A percentile compares a stretch with the other conserved stretches of the same genome.
Conservation (phyloP, 2,329 filamentous ascomycete species). For the Fusarium domesticum region DNA sequence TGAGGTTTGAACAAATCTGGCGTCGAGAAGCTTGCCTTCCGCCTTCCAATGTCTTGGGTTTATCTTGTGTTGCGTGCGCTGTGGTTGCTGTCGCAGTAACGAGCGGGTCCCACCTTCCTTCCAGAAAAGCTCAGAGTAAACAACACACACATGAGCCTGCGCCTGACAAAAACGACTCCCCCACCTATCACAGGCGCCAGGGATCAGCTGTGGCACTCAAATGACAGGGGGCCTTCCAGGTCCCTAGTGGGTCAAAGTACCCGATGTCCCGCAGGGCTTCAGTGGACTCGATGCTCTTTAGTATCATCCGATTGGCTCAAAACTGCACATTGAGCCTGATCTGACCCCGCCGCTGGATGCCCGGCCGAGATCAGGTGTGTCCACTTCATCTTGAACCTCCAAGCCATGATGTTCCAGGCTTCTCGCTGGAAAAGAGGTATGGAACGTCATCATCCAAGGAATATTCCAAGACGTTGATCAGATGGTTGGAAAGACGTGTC, state of each 20-base stretch:
- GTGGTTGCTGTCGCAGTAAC: constrained; percentile 24
- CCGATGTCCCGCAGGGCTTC: too few relatives aligned
- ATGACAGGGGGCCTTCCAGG: constrained; percentile 15
- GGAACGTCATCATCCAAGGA: too few relatives aligned
- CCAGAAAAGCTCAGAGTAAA: constrained; percentile 23
- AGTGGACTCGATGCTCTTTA: too few relatives aligned
- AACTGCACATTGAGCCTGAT: too few relatives aligned
- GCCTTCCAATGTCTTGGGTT: neutral
- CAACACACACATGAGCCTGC: constrained; percentile 18
- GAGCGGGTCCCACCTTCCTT: constrained; percentile 17
- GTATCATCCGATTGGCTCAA: too few relatives aligned
- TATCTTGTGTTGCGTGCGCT: neutral
- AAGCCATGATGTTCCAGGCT: too few relatives aligned
- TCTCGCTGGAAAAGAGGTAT: too few relatives aligned
- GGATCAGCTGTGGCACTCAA: constrained; percentile 15
- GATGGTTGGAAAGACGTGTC: too few relatives aligned
- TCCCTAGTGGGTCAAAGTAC: constrained; percentile 14
- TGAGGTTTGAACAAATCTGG: neutral
- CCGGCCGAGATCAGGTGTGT: too few relatives aligned
- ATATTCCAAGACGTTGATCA: too few relatives aligned
- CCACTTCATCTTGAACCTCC: too few relatives aligned
- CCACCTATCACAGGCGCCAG: constrained; percentile 21
- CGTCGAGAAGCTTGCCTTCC: neutral
- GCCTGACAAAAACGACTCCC: constrained; percentile 6
- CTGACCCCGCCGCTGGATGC: too few relatives aligned